Evolutionary conservation across 1,284 basidiomycete species (phyloP), one percentile per base, ranked within the genome.

Genomic region (Trametes polyzona): DNA sequence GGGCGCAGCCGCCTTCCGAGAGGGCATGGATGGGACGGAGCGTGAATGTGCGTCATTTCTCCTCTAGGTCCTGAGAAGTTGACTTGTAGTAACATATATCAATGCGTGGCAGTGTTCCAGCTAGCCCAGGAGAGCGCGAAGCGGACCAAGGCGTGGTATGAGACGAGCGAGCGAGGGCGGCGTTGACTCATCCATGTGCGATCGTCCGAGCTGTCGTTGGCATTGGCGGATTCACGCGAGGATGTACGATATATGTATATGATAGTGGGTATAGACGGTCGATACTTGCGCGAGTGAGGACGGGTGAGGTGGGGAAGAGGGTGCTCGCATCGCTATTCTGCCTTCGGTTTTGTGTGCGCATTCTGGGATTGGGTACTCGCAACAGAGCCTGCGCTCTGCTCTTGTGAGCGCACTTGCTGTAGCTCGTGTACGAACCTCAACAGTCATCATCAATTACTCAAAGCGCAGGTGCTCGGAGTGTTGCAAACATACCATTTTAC

Each of bases 11-110:
- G 76, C 82, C 10, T 96, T 96, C 68, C 80, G 92, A 64, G 93
- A 96, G 70, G 94, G 94, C 0, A 81, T 96, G 63, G 94, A 96
- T 59, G 86, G 83, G 9, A 92, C 91, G 14, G 93, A 96, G 73
- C 81, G 94, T 59, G 92, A 95, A 77, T 64, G 93, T 95, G 69
- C 78, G 88, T 80, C 16, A 32, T 52, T 47, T 19, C 16, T 14
- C 9, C 52, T 32, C 16, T 19, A 36, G 5, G 39, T 16, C 21
- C 23, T 9, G 12, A 42, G 4, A 3, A 3, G 10, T n/a, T 10
- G 10, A 49, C 19, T 42, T 17, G 35, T 17, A 12, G 29, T 52
- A 23, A 21, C 48, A 47, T 43, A 27, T 42, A 11, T 21, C 24
- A 36, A 9, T 3, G 11, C 21, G 33, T 12, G 27, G 16, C 61